phyloP scores from a whole-genome alignment of 208 protist species.

The Trypanosoma mega region DNA sequence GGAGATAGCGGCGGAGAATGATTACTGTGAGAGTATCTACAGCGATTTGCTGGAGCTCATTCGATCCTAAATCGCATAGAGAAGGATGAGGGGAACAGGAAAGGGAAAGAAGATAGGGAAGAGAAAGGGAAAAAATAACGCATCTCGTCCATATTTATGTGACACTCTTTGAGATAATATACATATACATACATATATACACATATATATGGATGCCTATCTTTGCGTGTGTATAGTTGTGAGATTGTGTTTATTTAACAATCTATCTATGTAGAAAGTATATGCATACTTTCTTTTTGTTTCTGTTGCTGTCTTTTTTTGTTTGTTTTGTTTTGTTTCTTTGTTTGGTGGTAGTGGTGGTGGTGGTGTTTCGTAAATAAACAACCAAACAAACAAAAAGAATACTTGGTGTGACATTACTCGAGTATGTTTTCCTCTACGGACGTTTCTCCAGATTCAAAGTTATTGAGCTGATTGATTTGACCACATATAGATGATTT shows the following conservation, averaged over 20 bases:
- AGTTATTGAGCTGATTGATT: too few species aligned
- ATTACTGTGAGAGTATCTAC: slow-evolving; percentile 74
- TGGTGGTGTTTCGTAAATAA: too few species aligned
- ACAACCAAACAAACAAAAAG: too few species aligned
- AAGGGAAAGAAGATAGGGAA: not conserved
- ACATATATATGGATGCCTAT: not conserved
- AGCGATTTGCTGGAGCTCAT: slow-evolving; percentile 51
- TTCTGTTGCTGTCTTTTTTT: not conserved
- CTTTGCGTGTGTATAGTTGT: not conserved
- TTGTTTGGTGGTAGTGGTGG: not conserved
- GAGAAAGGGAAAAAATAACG: not conserved
- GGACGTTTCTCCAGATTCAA: too few species aligned
- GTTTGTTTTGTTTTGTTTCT: not conserved
- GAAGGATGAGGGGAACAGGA: not conserved
- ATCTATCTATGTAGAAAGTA: not conserved
- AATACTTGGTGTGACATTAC: too few species aligned
- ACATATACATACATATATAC: not conserved
- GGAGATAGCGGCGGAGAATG: slow-evolving; percentile 66
- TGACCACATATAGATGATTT: too few species aligned
- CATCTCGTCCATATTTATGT: too few species aligned
- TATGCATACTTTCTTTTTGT: not conserved
- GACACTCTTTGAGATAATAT: too few species aligned
- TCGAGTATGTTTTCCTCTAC: too few species aligned
- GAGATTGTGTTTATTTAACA: not conserved
- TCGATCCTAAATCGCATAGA: slow-evolving; percentile 21